A percentile compares a stretch with the other conserved stretches of the same genome.
These are phyloP conservation scores for Talaromyces adpressus DNA, from an alignment of 495 filamentous ascomycete genomes.

Conservation along the genomic window DNA sequence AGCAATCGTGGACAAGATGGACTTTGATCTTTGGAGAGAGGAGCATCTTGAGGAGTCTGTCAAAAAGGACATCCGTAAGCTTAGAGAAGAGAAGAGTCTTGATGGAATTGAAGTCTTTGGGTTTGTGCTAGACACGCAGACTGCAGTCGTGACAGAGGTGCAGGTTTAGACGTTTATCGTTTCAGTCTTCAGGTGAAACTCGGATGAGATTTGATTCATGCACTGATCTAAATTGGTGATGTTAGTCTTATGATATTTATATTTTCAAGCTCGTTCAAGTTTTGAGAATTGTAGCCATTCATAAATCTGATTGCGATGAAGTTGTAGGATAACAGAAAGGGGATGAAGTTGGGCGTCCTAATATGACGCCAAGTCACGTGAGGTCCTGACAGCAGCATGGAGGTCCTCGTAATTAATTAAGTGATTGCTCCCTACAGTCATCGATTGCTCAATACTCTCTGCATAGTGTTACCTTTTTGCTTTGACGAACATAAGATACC, in stretches of 20 bases:
- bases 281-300: not conserved
- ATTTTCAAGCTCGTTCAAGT: not conserved
- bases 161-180: not conserved
- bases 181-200: not conserved
- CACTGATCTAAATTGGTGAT: not conserved
- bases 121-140: not conserved
- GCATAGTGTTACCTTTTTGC: not conserved
- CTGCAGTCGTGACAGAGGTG: conserved; percentile 1
- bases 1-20: not conserved
- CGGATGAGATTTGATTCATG: not conserved
- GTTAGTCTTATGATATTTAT: not conserved
- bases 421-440: not conserved
- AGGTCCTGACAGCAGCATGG: not conserved
- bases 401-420: not conserved
- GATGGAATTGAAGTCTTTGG: not conserved
- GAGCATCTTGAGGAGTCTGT: not conserved
- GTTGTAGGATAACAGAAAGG: not conserved
- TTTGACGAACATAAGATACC: not conserved
- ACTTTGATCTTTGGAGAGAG: not conserved
- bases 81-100: not conserved
- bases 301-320: not conserved
- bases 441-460: not conserved
- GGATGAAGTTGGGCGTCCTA: not conserved
- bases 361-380: not conserved
- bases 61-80: not conserved